Evolutionary conservation across 83 land plant genomes (phyloP).

Genomic region (Isoetes engelmannii): DNA sequence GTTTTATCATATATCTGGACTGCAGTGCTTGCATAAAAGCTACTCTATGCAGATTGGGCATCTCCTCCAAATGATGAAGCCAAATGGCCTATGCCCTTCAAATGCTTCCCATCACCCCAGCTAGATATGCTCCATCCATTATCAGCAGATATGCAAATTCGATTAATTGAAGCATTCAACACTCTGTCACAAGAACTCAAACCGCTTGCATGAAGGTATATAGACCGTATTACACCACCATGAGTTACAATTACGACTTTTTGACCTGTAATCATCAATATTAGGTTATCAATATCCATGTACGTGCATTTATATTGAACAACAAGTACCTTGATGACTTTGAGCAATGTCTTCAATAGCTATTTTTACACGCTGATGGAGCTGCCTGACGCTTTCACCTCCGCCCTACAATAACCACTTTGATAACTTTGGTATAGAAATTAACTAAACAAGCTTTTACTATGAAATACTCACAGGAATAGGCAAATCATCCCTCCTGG

Average conservation of each 20-base stretch:
- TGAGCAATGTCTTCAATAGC: conserved; percentile 46
- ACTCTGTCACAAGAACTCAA: conserved; percentile 26
- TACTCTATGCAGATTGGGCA: neutral
- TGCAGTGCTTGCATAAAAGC: neutral
- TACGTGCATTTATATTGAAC: neutral
- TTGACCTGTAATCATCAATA: conserved; percentile 34
- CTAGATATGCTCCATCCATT: conserved; percentile 35
- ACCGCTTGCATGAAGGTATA: conserved; percentile 38
- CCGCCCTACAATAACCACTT: conserved; percentile 43
- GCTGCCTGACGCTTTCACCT: conserved; percentile 66
- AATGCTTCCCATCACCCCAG: conserved; percentile 61
- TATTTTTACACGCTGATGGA: conserved; percentile 42
- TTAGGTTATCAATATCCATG: neutral
- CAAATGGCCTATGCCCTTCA: conserved; percentile 22
- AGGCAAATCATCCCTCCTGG: conserved; percentile 33
- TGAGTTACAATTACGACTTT: conserved; percentile 62
- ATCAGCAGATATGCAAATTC: conserved; percentile 34
- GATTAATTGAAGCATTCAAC: conserved; percentile 51
- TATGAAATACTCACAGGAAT: conserved; percentile 42
- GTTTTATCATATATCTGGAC: neutral
- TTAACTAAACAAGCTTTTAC: neutral
- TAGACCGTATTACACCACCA: conserved; percentile 46
- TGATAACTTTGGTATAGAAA: neutral
- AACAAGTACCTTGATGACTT: conserved; percentile 33
- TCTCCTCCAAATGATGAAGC: conserved; percentile 8